Evolutionary conservation across 1,139 yeast species (phyloP).

Genomic region (Lodderomyces pseudojiufengensis): DNA sequence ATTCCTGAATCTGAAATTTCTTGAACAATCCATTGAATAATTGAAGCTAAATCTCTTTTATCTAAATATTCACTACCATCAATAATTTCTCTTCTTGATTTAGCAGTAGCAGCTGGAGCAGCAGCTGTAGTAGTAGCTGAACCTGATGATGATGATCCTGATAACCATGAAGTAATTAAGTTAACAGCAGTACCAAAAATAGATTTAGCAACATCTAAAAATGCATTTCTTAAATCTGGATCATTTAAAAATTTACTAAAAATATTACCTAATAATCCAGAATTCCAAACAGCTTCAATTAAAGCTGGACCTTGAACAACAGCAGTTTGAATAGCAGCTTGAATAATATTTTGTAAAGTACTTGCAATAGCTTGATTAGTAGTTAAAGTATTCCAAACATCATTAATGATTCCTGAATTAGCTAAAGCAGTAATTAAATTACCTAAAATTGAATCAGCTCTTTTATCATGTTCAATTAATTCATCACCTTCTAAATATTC

Average conservation of each 20-base stretch:
- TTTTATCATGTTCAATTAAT: slow-evolving; percentile 28
- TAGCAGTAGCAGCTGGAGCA: slow-evolving; percentile 17
- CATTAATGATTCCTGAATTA: slow-evolving; percentile 38
- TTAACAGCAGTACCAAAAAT: slow-evolving; percentile 31
- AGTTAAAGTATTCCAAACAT: slow-evolving; percentile 37
- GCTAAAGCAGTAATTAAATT: slow-evolving; percentile 37
- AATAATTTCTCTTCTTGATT: slow-evolving; percentile 19
- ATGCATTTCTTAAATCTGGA: slow-evolving; percentile 31
- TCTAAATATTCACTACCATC: slow-evolving; percentile 22
- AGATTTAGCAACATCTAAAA: slow-evolving; percentile 35
- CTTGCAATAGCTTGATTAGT: slow-evolving; percentile 26
- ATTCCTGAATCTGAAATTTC: slow-evolving; percentile 37
- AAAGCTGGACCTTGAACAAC: slow-evolving; percentile 43
- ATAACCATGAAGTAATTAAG: slow-evolving; percentile 23
- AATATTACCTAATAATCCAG: slow-evolving; percentile 38
- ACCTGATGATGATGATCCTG: slow-evolving; percentile 18
- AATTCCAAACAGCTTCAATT: slow-evolving; percentile 41
- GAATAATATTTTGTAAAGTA: slow-evolving; percentile 26
- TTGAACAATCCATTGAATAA: slow-evolving; percentile 25
- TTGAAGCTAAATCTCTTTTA: slow-evolving; percentile 37
- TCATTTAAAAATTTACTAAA: slow-evolving; percentile 35
- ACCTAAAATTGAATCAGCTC: slow-evolving; percentile 38
- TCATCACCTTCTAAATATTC: slow-evolving; percentile 27
- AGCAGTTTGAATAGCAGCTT: slow-evolving; percentile 34
- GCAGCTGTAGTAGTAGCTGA: slow-evolving; percentile 18